Conservation (phyloP, 805 yeast genomes). For the Kodamaea hsintzibuensis region DNA sequence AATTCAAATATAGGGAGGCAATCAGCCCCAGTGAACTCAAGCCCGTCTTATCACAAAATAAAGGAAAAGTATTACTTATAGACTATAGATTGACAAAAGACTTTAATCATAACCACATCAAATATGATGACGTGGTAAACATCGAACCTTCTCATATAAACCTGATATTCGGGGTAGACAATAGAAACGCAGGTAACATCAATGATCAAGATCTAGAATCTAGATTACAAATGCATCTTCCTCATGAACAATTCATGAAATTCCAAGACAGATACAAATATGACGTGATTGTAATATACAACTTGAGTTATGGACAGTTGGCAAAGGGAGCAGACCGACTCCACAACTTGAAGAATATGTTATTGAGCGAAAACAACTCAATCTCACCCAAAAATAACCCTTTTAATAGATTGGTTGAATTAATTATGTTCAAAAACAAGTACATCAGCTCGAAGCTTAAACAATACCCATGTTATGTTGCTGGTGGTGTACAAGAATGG, state of each 20-base stretch:
- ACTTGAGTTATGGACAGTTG: conserved; percentile 40
- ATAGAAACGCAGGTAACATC: conserved; percentile 37
- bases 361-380: conserved; percentile 35
- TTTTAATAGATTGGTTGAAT: conserved; percentile 44
- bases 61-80: conserved; percentile 51
- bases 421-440: conserved; percentile 31
- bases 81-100: conserved; percentile 68
- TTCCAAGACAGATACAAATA: conserved; percentile 57
- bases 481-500: conserved; percentile 42
- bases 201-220: conserved; percentile 69
- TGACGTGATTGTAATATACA: conserved; percentile 68
- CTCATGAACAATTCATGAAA: conserved; percentile 52
- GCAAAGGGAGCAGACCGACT: conserved; percentile 29
- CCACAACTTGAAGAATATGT: conserved; percentile 34
- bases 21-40: conserved; percentile 2
- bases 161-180: conserved; percentile 16
- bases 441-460: conserved; percentile 36
- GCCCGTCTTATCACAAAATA: background rate
- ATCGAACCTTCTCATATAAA: conserved; percentile 58
- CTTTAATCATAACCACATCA: conserved; percentile 64
- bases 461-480: conserved; percentile 32
- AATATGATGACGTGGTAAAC: conserved; percentile 59
- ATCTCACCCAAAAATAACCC: conserved; percentile 57
- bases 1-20: conserved; percentile 6
- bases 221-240: conserved; percentile 55